Conservation (phyloP, 164 flowering plant species). For the Sedum album region DNA sequence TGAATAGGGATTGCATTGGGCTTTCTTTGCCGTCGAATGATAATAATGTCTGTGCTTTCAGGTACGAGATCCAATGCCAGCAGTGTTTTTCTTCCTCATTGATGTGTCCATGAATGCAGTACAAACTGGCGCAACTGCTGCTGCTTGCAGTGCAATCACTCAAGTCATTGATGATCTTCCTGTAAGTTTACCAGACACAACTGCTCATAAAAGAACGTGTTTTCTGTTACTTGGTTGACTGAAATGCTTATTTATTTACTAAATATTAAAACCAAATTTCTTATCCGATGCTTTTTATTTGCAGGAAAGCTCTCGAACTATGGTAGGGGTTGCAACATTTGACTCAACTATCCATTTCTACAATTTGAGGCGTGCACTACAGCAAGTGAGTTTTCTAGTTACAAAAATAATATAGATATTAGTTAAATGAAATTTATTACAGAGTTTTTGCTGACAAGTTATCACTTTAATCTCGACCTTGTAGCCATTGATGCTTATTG, state of each 20-base stretch:
- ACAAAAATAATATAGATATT: not conserved
- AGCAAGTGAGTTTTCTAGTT: slow-evolving; percentile 50
- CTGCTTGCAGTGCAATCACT: slow-evolving; percentile 91
- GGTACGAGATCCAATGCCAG: slow-evolving; percentile 99
- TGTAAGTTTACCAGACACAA: slow-evolving; percentile 37
- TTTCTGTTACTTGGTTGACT: not conserved
- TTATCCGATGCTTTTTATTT: slow-evolving; percentile 10
- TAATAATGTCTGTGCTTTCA: slow-evolving; percentile 22
- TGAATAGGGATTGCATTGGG: not conserved
- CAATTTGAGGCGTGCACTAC: slow-evolving; percentile 81
- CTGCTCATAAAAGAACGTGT: not conserved
- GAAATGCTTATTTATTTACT: not conserved
- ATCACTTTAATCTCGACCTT: not conserved
- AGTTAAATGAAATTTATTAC: not conserved
- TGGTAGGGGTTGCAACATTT: slow-evolving; percentile 97
- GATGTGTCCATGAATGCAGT: slow-evolving; percentile 97
- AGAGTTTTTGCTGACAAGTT: not conserved
- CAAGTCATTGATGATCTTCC: slow-evolving; percentile 94
- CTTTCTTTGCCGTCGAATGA: not conserved
- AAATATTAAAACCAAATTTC: no score
- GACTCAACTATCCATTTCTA: slow-evolving; percentile 95
- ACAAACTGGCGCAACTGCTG: slow-evolving; percentile 99
- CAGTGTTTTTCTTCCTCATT: slow-evolving; percentile 90
- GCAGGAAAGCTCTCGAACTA: slow-evolving; percentile 96
- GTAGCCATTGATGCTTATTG: slow-evolving; percentile 98